Evolutionary conservation across 148 eudicot genomes (phyloP), one percentile per base, ranked within the genome.

Genomic region (Rhododendron henanense): DNA sequence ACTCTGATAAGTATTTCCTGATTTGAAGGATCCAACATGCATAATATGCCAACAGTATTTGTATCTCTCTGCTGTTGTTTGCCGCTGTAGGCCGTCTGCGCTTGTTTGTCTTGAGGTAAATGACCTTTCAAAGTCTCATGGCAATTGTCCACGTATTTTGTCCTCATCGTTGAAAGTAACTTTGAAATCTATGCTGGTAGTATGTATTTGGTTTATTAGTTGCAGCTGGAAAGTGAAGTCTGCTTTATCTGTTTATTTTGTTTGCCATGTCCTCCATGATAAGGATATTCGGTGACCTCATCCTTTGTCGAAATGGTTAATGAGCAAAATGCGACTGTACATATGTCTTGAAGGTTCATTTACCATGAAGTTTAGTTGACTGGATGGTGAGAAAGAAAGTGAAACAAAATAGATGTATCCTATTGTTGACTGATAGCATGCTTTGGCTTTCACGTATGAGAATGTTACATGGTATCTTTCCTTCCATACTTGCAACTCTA

Each of bases 51-150:
- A 93, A 87, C 98, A 95, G 82, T 91, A 91, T 86, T 88, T 95
- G 91, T 94, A 94, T 89, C 98, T 97, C 83, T 97, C 99, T 61
- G 99, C 99, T 84, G 94, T 94, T 90, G 93, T 88, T 89, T 97
- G 99, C 91, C 88, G 90, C 85, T 97, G 99, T 90, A 93, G 98
- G 85, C 98, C 96, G 48, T 88, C 93, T 55, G 88, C 95, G 67
- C 92, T 84, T 87, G 99, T 94, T 80, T 97, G 99, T 88, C 94
- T 95, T 75, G 98, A 97, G 99, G 99, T 97, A 88, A 89, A 77
- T 83, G 86, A 81, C 37, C 35, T 31, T 78, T 41, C 14, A 41
- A 61, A 41, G 33, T 78, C 73, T 84, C 21, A 5, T 45, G 48
- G 61, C 53, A 83, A 59, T 33, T 2, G 61, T 78, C 50, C 73